phyloP scores from a whole-genome alignment of 176 grass and related monocot genomes.

The Eremochloa ophiuroides region DNA sequence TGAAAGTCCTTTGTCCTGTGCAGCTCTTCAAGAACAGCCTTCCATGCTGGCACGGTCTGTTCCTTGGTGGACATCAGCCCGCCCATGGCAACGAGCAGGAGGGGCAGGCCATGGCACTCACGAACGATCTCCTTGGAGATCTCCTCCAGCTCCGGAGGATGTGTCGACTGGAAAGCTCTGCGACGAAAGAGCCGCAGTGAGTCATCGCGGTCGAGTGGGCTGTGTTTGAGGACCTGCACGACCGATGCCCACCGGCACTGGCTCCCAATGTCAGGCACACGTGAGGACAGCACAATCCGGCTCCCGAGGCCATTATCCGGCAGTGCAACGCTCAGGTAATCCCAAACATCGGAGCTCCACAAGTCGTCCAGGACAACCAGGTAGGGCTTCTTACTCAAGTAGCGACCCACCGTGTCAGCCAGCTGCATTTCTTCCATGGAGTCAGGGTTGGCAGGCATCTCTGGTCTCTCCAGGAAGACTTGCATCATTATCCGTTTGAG shows the following conservation, averaged over 20 bases:
- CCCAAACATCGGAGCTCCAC: conserved; percentile 12
- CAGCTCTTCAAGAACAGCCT: background rate
- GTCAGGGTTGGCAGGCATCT: background rate
- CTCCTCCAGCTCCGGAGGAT: background rate
- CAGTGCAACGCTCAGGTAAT: background rate
- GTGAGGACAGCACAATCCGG: background rate
- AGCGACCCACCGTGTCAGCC: conserved; percentile 4
- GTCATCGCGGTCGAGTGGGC: background rate
- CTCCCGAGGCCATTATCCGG: background rate
- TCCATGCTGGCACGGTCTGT: background rate
- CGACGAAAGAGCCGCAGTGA: background rate
- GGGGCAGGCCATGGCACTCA: conserved; percentile 8
- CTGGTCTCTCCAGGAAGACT: background rate
- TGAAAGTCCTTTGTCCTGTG: background rate
- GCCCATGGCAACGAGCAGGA: conserved; percentile 10
- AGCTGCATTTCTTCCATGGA: conserved; percentile 12
- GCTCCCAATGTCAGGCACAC: background rate
- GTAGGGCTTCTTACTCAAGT: background rate
- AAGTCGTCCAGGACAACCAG: conserved; percentile 13
- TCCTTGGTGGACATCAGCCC: conserved; percentile 15
- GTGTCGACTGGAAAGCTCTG: background rate
- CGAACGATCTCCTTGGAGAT: background rate
- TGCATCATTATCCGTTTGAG: background rate
- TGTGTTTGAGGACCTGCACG: background rate
- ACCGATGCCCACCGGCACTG: background rate